phyloP scores from a whole-genome alignment of 306 rosid species.

The Dalbergia cultrata region DNA sequence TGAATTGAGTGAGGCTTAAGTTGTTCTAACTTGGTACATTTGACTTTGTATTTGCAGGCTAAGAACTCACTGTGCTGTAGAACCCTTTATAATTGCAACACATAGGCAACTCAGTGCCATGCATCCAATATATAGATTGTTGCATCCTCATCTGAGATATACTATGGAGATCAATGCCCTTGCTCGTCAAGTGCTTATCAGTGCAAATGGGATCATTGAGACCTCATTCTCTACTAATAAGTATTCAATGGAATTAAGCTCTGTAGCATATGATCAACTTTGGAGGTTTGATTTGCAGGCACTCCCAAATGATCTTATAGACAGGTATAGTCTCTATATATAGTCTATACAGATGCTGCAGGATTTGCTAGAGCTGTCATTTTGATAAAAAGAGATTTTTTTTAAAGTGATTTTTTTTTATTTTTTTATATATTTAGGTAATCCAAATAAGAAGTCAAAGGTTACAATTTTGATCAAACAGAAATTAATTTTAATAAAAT shows the following conservation, averaged over 20 bases:
- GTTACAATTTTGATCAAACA: no score
- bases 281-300: slow-evolving; percentile 59
- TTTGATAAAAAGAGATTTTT: no score
- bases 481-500: no score
- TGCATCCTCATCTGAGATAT: slow-evolving; percentile 61
- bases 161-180: slow-evolving; percentile 57
- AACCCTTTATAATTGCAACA: slow-evolving; percentile 62
- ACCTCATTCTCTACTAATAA: slow-evolving; percentile 41
- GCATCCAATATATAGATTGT: slow-evolving; percentile 59
- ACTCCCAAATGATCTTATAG: slow-evolving; percentile 56
- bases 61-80: slow-evolving; percentile 55
- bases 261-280: slow-evolving; percentile 51
- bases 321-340: slow-evolving; percentile 42
- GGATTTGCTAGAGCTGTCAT: not conserved
- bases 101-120: slow-evolving; percentile 56
- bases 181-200: slow-evolving; percentile 52
- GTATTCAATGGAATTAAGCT: slow-evolving; percentile 58
- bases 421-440: no score
- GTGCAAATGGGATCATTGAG: slow-evolving; percentile 58
- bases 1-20: not conserved
- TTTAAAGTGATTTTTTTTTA: no score
- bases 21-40: not conserved
- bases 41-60: slow-evolving; percentile 45
- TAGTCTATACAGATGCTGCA: no score
- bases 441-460: no score